A percentile compares a stretch with the other conserved stretches of the same genome.
phyloP scores from a whole-genome alignment of 2,329 filamentous ascomycete species.

The Raffaelea deltoideospora region DNA sequence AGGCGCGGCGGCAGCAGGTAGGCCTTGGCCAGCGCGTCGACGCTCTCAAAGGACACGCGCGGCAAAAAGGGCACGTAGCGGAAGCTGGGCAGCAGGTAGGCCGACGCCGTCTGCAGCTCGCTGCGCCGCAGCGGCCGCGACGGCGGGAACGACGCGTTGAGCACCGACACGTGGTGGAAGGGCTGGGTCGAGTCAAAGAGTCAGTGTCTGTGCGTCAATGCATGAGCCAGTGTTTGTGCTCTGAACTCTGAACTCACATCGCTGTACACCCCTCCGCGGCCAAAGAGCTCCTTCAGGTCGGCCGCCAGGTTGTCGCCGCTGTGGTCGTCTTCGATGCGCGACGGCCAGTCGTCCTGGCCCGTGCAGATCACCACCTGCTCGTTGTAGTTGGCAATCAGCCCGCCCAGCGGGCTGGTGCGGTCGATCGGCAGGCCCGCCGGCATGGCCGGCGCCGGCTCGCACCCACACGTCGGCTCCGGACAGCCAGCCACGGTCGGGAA shows the following conservation, averaged over 20 bases:
- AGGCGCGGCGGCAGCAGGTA: constrained; percentile 50
- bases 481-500: constrained; percentile 40
- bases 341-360: constrained; percentile 65
- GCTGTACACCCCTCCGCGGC: constrained; percentile 47
- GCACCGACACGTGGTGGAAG: constrained; percentile 65
- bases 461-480: constrained; percentile 62
- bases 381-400: constrained; percentile 61
- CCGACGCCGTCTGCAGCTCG: constrained; percentile 42
- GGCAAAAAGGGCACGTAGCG: constrained; percentile 62
- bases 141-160: constrained; percentile 58
- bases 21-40: constrained; percentile 44
- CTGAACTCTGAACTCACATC: constrained; percentile 51
- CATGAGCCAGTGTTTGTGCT: too few species aligned
- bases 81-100: constrained; percentile 71
- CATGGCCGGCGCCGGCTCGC: constrained; percentile 49
- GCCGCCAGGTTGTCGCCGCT: constrained; percentile 50
- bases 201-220: too few species aligned
- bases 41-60: constrained; percentile 39
- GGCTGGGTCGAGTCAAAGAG: too few species aligned
- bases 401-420: constrained; percentile 50
- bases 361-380: constrained; percentile 79
- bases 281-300: constrained; percentile 55
- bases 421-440: constrained; percentile 63
- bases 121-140: constrained; percentile 33
- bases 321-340: constrained; percentile 71